phyloP scores from a whole-genome alignment of 176 grass and related monocot species.

The Musa acuminata region DNA sequence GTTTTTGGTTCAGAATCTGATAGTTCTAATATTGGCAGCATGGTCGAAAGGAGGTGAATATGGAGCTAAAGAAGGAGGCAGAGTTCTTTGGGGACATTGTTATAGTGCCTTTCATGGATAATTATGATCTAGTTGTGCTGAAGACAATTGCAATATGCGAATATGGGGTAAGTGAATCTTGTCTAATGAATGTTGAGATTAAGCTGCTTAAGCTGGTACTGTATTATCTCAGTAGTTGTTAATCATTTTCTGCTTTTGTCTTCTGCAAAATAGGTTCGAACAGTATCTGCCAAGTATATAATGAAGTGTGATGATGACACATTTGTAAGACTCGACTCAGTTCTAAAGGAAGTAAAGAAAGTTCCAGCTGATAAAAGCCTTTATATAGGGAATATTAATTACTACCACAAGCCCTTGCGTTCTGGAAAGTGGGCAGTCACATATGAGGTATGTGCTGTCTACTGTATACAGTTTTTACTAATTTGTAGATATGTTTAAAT shows the following conservation, averaged over 20 bases:
- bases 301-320: conserved; percentile 92
- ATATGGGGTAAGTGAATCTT: conserved; percentile 57
- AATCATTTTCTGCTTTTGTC: neutral
- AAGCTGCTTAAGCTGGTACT: neutral
- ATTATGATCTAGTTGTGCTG: conserved; percentile 89
- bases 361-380: conserved; percentile 53
- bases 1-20: neutral
- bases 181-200: neutral
- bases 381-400: conserved; percentile 72
- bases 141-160: conserved; percentile 95
- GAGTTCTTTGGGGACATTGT: conserved; percentile 92
- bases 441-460: conserved; percentile 50
- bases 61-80: conserved; percentile 78
- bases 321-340: conserved; percentile 57
- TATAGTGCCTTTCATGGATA: conserved; percentile 91
- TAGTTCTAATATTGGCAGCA: conserved; percentile 29
- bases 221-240: neutral
- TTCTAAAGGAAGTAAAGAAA: conserved; percentile 53
- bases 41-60: conserved; percentile 73
- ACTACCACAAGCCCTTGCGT: conserved; percentile 55
- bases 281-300: conserved; percentile 51
- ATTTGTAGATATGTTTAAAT: neutral
- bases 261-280: conserved; percentile 43
- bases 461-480: neutral
- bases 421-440: conserved; percentile 73